Evolutionary conservation across 1,139 yeast genomes (phyloP).

Genomic region (Saccharomyces pastorianus): DNA sequence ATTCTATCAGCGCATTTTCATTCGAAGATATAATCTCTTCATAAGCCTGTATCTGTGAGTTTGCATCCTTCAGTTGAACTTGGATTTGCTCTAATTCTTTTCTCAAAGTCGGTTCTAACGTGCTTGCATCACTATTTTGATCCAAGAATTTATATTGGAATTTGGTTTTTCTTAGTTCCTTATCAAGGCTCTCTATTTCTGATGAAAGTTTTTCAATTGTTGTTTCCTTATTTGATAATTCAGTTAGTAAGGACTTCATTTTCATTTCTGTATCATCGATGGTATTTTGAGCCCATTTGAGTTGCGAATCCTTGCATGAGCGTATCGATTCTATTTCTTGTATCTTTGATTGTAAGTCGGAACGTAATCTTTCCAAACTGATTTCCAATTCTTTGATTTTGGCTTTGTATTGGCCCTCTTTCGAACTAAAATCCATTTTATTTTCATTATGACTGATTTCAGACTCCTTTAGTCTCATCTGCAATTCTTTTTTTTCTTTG

Average conservation of each 20-base stretch:
- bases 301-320: conserved; percentile 38
- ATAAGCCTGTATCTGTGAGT: conserved; percentile 43
- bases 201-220: conserved; percentile 32
- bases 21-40: conserved; percentile 44
- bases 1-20: conserved; percentile 40
- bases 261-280: conserved; percentile 41
- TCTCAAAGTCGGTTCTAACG: conserved; percentile 26
- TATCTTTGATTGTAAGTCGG: conserved; percentile 31
- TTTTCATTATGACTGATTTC: background rate
- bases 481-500: background rate
- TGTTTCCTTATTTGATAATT: conserved; percentile 11
- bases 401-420: background rate
- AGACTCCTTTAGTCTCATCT: background rate
- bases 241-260: background rate
- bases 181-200: conserved; percentile 31
- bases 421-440: background rate
- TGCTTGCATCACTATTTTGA: background rate
- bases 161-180: conserved; percentile 34
- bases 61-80: conserved; percentile 42
- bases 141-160: conserved; percentile 27
- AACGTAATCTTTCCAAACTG: conserved; percentile 30
- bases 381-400: background rate
- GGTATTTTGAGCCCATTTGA: conserved; percentile 57
- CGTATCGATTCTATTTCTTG: conserved; percentile 39
- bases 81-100: conserved; percentile 38